Evolutionary conservation across 139 green algal genomes (phyloP).

Genomic region (Klebsormidium nitens): DNA sequence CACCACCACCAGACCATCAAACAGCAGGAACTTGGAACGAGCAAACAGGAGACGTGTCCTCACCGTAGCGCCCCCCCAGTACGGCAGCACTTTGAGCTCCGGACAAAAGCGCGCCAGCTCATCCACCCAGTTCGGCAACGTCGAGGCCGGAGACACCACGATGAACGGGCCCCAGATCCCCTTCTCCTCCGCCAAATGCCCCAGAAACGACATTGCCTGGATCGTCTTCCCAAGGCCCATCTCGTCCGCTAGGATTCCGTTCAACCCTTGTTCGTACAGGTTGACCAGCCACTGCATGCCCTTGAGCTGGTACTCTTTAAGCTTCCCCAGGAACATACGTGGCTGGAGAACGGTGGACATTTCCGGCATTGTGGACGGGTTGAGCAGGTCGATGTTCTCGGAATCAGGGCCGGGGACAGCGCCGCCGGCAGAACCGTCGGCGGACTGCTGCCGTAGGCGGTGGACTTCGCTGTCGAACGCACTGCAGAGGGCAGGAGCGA

Average conservation of each 20-base stretch:
- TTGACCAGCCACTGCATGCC: slow-evolving; percentile 59
- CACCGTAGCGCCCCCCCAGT: slow-evolving; percentile 54
- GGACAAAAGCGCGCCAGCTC: slow-evolving; percentile 28
- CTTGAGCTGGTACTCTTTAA: slow-evolving; percentile 60
- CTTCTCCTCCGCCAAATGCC: slow-evolving; percentile 44
- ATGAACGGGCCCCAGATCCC: slow-evolving; percentile 48
- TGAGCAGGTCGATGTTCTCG: slow-evolving; percentile 36
- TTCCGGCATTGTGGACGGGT: slow-evolving; percentile 42
- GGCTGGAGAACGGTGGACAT: slow-evolving; percentile 37
- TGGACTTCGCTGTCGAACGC: slow-evolving; percentile 32
- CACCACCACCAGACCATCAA: too few species aligned
- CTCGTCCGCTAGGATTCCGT: slow-evolving; percentile 70
- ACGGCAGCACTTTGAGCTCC: slow-evolving; percentile 44
- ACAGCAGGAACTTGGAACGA: too few species aligned
- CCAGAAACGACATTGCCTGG: slow-evolving; percentile 44
- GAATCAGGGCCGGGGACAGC: background rate
- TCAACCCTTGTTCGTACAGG: slow-evolving; percentile 51
- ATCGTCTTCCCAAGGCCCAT: slow-evolving; percentile 60
- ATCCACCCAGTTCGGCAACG: slow-evolving; percentile 48
- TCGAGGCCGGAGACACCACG: slow-evolving; percentile 43
- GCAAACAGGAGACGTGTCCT: too few species aligned
- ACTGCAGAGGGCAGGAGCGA: too few species aligned
- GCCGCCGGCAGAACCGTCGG: background rate
- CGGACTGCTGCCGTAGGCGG: slow-evolving; percentile 2
- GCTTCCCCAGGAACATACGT: slow-evolving; percentile 36